These are phyloP conservation scores for Dactylonectria macrodidyma DNA, from an alignment of 2,329 filamentous ascomycete species.

Conservation along the genomic window DNA sequence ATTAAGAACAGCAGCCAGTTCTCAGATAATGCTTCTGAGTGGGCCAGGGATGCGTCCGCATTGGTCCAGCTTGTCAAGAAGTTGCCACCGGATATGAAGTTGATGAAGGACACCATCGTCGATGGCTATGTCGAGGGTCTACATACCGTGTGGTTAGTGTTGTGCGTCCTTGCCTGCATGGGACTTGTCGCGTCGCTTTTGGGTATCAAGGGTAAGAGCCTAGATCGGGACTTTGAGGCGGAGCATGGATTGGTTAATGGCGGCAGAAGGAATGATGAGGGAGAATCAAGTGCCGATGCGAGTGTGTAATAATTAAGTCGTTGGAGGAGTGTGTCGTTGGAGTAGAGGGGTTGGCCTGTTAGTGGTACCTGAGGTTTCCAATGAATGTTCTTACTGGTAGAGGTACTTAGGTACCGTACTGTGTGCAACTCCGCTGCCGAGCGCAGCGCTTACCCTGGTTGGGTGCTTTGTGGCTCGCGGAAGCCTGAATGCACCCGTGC, in stretches of 20 bases:
- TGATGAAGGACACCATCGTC: slow-evolving; percentile 46
- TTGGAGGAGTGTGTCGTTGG: not conserved
- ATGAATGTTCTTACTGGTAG: not conserved
- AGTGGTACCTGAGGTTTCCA: not conserved
- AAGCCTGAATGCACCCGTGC: slow-evolving; percentile 2
- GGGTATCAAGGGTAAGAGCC: slow-evolving; percentile 38
- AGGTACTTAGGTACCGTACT: not conserved
- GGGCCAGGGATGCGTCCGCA: slow-evolving; percentile 70
- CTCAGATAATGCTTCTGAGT: slow-evolving; percentile 57
- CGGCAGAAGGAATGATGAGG: slow-evolving; percentile 19
- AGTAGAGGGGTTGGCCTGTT: not conserved
- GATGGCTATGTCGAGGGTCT: slow-evolving; percentile 53
- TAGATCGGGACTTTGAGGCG: slow-evolving; percentile 43
- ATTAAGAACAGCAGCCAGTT: slow-evolving; percentile 64
- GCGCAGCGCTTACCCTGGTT: slow-evolving; percentile 15
- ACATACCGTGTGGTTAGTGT: slow-evolving; percentile 51
- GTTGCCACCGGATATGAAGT: slow-evolving; percentile 56
- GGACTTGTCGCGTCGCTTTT: slow-evolving; percentile 37
- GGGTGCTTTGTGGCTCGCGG: slow-evolving; percentile 8
- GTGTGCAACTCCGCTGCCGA: not conserved
- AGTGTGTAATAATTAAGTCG: slow-evolving; percentile 28
- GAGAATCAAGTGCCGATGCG: slow-evolving; percentile 11
- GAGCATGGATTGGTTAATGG: slow-evolving; percentile 34
- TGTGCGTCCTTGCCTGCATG: slow-evolving; percentile 49
- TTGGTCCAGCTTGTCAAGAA: slow-evolving; percentile 63